Evolutionary conservation across 2,329 filamentous ascomycete genomes (phyloP).

Genomic region (Atkinsonella hypoxylon): DNA sequence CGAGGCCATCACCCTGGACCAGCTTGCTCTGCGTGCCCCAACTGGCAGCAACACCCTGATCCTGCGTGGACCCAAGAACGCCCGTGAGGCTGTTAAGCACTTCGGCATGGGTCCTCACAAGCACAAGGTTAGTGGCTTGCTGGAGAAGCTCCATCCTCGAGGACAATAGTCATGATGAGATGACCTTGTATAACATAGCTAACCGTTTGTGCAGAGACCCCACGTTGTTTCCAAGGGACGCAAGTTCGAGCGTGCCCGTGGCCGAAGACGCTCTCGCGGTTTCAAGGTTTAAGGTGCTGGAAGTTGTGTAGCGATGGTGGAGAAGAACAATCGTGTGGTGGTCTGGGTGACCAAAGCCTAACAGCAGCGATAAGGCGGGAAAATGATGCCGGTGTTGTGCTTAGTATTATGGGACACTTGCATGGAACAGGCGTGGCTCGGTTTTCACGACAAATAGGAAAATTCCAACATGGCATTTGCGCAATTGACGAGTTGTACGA

Average conservation of each 20-base stretch:
- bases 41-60: slow-evolving; percentile 96
- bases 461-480: slow-evolving; percentile 21
- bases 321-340: slow-evolving; percentile 1
- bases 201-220: slow-evolving; percentile 57
- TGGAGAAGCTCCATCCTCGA: neutral
- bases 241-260: slow-evolving; percentile 99
- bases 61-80: slow-evolving; percentile 95
- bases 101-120: slow-evolving; percentile 97
- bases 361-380: slow-evolving; percentile 11
- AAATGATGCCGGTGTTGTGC: slow-evolving; percentile 18
- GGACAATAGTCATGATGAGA: no score
- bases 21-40: slow-evolving; percentile 88
- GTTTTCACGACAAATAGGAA: slow-evolving; percentile 27
- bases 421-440: slow-evolving; percentile 36
- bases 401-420: slow-evolving; percentile 23
- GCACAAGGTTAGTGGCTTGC: slow-evolving; percentile 61
- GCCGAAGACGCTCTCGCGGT: slow-evolving; percentile 93
- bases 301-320: slow-evolving; percentile 10
- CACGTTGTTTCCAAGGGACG: slow-evolving; percentile 96
- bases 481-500: neutral
- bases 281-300: slow-evolving; percentile 89
- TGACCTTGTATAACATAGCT: no score
- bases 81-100: slow-evolving; percentile 96
- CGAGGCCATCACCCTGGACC: slow-evolving; percentile 90
- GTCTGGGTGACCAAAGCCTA: neutral